These are phyloP conservation scores for Globisporangium takayamanum DNA, from an alignment of 352 stramenopile species.

Conservation along the genomic window DNA sequence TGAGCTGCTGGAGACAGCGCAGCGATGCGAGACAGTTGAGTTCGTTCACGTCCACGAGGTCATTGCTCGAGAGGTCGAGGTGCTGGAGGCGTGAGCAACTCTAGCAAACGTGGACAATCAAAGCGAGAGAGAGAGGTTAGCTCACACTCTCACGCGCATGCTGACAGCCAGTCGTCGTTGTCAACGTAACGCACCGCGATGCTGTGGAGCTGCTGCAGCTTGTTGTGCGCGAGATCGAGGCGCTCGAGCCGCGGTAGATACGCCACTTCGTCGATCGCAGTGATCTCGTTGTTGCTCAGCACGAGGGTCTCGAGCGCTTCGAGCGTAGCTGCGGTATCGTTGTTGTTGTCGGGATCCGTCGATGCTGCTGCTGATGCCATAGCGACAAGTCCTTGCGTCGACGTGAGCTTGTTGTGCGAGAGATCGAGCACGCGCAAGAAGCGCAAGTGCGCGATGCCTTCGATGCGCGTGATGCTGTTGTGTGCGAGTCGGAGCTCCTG, in stretches of 20 bases:
- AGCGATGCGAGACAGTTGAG: slow-evolving; percentile 46
- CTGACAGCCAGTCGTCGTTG: not conserved
- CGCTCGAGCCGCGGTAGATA: slow-evolving; percentile 39
- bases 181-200: slow-evolving; percentile 30
- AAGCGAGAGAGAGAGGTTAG: not conserved
- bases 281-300: slow-evolving; percentile 53
- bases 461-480: slow-evolving; percentile 47
- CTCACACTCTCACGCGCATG: not conserved
- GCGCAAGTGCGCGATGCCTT: slow-evolving; percentile 39
- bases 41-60: slow-evolving; percentile 48
- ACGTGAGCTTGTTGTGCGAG: slow-evolving; percentile 54
- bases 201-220: slow-evolving; percentile 27
- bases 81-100: slow-evolving; percentile 43
- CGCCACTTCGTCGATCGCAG: slow-evolving; percentile 34
- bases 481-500: slow-evolving; percentile 55
- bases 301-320: slow-evolving; percentile 44
- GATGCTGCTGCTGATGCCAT: not conserved
- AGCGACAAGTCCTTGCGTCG: slow-evolving; percentile 28
- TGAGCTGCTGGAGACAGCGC: slow-evolving; percentile 35
- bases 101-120: slow-evolving; percentile 14
- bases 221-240: slow-evolving; percentile 57
- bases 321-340: slow-evolving; percentile 8
- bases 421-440: slow-evolving; percentile 67
- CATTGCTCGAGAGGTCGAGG: slow-evolving; percentile 49
- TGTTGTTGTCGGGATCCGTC: not conserved